These are phyloP conservation scores for Termitomyces sp. DNA, from an alignment of 768 basidiomycete species.

Conservation along the genomic window DNA sequence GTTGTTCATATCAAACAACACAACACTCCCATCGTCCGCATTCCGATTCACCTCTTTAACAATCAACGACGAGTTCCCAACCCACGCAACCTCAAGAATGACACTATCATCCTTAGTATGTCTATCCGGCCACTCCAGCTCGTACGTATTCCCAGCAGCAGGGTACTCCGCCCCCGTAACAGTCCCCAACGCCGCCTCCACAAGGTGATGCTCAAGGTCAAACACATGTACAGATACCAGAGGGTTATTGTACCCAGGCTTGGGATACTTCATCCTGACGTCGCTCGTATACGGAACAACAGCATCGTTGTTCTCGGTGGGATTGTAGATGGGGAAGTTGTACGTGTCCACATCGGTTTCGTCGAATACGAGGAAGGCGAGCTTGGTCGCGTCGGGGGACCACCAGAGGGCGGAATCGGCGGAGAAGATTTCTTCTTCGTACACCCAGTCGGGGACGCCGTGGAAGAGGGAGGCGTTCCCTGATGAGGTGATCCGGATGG, in stretches of 20 bases:
- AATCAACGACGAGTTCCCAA: slow-evolving; percentile 68
- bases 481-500: slow-evolving; percentile 75
- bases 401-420: slow-evolving; percentile 83
- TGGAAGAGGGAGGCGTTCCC: slow-evolving; percentile 87
- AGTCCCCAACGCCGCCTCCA: slow-evolving; percentile 23
- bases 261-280: slow-evolving; percentile 79
- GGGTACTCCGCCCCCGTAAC: slow-evolving; percentile 20
- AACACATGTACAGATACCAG: slow-evolving; percentile 82
- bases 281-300: slow-evolving; percentile 78
- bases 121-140: slow-evolving; percentile 64
- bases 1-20: slow-evolving; percentile 61
- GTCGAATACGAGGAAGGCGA: slow-evolving; percentile 87
- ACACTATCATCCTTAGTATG: slow-evolving; percentile 61
- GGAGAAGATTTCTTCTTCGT: slow-evolving; percentile 87
- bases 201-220: slow-evolving; percentile 58
- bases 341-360: slow-evolving; percentile 87
- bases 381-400: slow-evolving; percentile 70
- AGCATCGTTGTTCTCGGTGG: slow-evolving; percentile 61
- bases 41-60: slow-evolving; percentile 87
- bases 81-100: slow-evolving; percentile 84
- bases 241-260: slow-evolving; percentile 89
- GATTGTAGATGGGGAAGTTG: slow-evolving; percentile 90
- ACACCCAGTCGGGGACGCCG: slow-evolving; percentile 97
- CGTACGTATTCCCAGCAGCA: slow-evolving; percentile 42
- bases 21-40: slow-evolving; percentile 75